Evolutionary conservation across 1,284 basidiomycete species (phyloP), one percentile per base, ranked within the genome.

Genomic region (Papiliotrema fonsecae): DNA sequence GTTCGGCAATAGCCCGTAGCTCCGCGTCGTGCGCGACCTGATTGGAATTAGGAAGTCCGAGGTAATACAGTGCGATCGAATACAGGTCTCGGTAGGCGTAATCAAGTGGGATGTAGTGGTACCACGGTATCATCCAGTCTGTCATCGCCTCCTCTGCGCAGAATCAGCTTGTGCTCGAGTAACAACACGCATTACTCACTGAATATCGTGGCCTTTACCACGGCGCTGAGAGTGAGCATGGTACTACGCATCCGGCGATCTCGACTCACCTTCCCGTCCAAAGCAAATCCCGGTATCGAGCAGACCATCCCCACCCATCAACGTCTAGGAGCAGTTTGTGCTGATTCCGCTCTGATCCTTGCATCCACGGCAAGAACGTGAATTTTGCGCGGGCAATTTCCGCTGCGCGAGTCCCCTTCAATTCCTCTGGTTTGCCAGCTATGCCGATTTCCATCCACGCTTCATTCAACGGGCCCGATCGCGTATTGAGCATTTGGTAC

Each of bases 231-330:
- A n/a, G n/a, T n/a, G n/a, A n/a, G n/a, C n/a, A n/a, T n/a, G n/a
- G n/a, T n/a, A n/a, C n/a, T n/a, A n/a, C n/a, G n/a, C n/a, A n/a
- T n/a, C n/a, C n/a, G n/a, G n/a, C n/a, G n/a, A n/a, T n/a, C n/a
- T n/a, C n/a, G n/a, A 41, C 40, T 25, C 35, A 49, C 41, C 41
- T 32, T 16, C 25, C 22, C 14, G 40, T 4, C 36, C 35, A 32
- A 3, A 44, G 37, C 37, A 44, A 18, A n/a, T 24, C 25, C n/a
- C 49, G 22, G 42, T 39, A 45, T 6, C 42, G 27, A 19, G 49
- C 49, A 26, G 42, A 50, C 49, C 49, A 50, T 16, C 49, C 49
- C 49, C 49, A 50, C 13, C 49, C 49, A 25, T 50, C 49, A 10
- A 50, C 25, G 30, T 50, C 49, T 19, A 50, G 21, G 36, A 45